Percentiles rank a stretch among this genome's conserved stretches.
phyloP scores from a whole-genome alignment of 2,329 filamentous ascomycete species.

The Claviceps sp. region DNA sequence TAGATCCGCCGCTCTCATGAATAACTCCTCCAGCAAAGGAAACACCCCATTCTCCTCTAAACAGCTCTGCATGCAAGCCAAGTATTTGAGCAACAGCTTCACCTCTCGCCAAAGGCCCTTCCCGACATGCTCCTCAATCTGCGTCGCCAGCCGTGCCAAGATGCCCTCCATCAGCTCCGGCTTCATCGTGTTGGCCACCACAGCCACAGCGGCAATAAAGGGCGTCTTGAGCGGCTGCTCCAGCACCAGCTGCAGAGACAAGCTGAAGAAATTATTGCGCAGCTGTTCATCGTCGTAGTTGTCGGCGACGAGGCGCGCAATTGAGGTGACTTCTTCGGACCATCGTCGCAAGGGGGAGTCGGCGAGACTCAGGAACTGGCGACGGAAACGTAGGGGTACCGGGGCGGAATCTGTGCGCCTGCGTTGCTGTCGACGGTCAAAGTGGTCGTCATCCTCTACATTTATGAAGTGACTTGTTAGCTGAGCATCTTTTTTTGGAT shows the following conservation, averaged over 20 bases:
- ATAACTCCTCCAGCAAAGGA: constrained; percentile 75
- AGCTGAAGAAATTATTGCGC: constrained; percentile 56
- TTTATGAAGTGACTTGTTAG: constrained; percentile 1
- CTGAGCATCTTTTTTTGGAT: neutral
- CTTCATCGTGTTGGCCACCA: constrained; percentile 67
- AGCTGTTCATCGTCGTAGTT: constrained; percentile 78
- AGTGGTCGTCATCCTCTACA: constrained; percentile 59
- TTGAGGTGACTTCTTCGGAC: constrained; percentile 62
- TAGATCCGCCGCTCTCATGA: constrained; percentile 77
- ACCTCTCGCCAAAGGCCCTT: constrained; percentile 76
- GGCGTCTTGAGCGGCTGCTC: constrained; percentile 98
- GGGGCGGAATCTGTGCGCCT: constrained; percentile 60
- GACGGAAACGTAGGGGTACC: constrained; percentile 56
- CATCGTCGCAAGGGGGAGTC: constrained; percentile 68
- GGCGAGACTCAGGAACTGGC: constrained; percentile 66
- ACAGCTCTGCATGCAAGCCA: constrained; percentile 72
- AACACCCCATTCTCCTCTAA: constrained; percentile 79
- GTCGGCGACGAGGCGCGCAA: constrained; percentile 66
- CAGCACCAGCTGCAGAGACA: constrained; percentile 61
- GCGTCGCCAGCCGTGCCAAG: constrained; percentile 46
- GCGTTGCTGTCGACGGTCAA: constrained; percentile 59
- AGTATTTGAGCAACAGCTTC: constrained; percentile 78
- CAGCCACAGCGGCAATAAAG: constrained; percentile 72
- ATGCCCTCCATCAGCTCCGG: constrained; percentile 61
- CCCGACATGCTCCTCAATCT: constrained; percentile 53